Percentiles rank a stretch among this genome's conserved stretches.
Evolutionary conservation across 768 basidiomycete species (phyloP).

Genomic region (Mycena indigotica): DNA sequence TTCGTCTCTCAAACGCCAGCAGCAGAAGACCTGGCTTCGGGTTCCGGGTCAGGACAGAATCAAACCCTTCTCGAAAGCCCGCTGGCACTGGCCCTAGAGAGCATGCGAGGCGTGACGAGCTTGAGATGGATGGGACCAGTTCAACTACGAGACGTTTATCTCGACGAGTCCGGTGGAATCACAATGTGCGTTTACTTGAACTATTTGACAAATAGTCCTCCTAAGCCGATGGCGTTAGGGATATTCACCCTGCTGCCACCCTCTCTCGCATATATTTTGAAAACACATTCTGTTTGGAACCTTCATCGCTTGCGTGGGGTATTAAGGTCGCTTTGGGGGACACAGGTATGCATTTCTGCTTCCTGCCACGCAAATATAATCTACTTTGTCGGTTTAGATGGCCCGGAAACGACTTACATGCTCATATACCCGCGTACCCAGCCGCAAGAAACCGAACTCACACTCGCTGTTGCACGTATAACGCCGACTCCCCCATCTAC

Average conservation of each 20-base stretch:
- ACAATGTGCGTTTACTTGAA: conserved; percentile 31
- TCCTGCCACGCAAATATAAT: too few relatives aligned
- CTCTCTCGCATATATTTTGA: conserved; percentile 70
- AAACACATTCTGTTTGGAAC: conserved; percentile 60
- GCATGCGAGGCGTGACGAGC: conserved; percentile 74
- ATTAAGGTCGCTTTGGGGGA: conserved; percentile 74
- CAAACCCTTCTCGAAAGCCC: conserved; percentile 62
- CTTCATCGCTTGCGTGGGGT: conserved; percentile 50
- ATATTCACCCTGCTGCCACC: conserved; percentile 67
- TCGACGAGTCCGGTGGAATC: conserved; percentile 59
- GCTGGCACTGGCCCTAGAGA: conserved; percentile 72
- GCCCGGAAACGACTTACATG: conserved; percentile 70
- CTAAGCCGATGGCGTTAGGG: conserved; percentile 49
- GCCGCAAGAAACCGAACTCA: conserved; percentile 38
- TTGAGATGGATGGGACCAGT: conserved; percentile 60
- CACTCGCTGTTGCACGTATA: conserved; percentile 61
- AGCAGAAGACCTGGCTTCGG: conserved; percentile 43
- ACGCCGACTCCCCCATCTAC: conserved; percentile 41
- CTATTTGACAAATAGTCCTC: not conserved
- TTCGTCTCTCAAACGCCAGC: conserved; percentile 62
- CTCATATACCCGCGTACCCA: conserved; percentile 48
- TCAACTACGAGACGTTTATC: conserved; percentile 54
- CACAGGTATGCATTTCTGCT: conserved; percentile 44
- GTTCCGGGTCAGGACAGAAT: too few relatives aligned
- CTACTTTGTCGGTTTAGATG: conserved; percentile 43